These are phyloP conservation scores for Lachnellula suecica DNA, from an alignment of 2,329 filamentous ascomycete species.

Conservation along the genomic window DNA sequence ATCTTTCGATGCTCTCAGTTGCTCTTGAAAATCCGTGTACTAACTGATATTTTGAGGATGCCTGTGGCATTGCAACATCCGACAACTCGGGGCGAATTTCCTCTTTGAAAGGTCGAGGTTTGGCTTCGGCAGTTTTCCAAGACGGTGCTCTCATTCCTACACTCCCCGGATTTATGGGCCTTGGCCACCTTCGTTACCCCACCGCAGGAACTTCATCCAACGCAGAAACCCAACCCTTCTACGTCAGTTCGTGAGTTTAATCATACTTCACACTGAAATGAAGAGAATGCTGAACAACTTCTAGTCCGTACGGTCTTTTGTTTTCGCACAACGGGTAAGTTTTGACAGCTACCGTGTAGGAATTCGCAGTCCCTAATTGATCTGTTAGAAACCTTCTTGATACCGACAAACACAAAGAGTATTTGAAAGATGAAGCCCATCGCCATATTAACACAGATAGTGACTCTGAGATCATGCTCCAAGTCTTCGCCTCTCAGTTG, in stretches of 20 bases:
- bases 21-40: constrained; percentile 49
- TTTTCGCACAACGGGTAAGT: background rate
- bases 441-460: constrained; percentile 68
- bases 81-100: constrained; percentile 70
- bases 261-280: background rate
- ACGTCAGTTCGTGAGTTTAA: constrained; percentile 70
- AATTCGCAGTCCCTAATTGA: background rate
- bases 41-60: constrained; percentile 56
- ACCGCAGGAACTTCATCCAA: constrained; percentile 79
- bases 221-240: constrained; percentile 84
- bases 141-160: constrained; percentile 69
- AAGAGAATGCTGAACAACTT: background rate
- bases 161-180: constrained; percentile 79
- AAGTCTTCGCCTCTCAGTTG: background rate
- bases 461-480: constrained; percentile 60
- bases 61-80: constrained; percentile 74
- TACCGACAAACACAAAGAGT: constrained; percentile 59
- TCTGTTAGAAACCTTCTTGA: constrained; percentile 69
- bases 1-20: background rate
- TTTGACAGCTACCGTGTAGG: background rate
- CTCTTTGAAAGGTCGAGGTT: constrained; percentile 82
- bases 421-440: constrained; percentile 33
- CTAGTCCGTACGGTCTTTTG: background rate
- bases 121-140: constrained; percentile 77
- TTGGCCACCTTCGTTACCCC: constrained; percentile 81